Evolutionary conservation across 169 alveolate genomes (phyloP).

Genomic region (Besnoitia besnoiti): DNA sequence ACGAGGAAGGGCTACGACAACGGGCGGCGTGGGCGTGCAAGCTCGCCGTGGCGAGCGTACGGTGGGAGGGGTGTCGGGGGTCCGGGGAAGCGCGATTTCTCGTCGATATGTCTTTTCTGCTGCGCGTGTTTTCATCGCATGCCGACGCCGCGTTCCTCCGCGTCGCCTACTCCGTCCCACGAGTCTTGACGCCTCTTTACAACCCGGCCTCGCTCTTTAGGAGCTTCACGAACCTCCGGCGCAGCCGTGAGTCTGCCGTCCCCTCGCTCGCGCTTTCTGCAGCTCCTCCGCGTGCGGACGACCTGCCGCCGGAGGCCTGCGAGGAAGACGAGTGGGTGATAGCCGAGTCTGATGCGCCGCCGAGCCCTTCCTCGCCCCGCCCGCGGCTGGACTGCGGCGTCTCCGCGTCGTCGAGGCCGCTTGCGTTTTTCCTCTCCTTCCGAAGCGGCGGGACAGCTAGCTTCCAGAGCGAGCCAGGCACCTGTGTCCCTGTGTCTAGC

Average conservation of each 20-base stretch:
- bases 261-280: neutral
- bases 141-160: neutral
- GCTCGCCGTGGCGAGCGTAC: neutral
- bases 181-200: neutral
- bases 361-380: neutral
- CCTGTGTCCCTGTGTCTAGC: neutral
- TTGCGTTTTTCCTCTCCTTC: neutral
- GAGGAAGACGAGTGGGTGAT: neutral
- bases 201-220: neutral
- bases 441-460: too few relatives aligned
- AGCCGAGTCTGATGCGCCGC: neutral
- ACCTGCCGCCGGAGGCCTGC: neutral
- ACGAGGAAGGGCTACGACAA: too few relatives aligned
- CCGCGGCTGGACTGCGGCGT: neutral
- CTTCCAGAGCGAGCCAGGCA: neutral
- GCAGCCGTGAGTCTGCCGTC: neutral
- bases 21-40: too few relatives aligned
- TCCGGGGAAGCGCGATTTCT: neutral
- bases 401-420: neutral
- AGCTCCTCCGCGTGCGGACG: neutral
- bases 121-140: too few relatives aligned
- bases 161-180: neutral
- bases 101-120: neutral
- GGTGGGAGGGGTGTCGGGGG: neutral
- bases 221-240: neutral